Conservation (phyloP, 805 yeast species). For the Kodamaea fukazawae region DNA sequence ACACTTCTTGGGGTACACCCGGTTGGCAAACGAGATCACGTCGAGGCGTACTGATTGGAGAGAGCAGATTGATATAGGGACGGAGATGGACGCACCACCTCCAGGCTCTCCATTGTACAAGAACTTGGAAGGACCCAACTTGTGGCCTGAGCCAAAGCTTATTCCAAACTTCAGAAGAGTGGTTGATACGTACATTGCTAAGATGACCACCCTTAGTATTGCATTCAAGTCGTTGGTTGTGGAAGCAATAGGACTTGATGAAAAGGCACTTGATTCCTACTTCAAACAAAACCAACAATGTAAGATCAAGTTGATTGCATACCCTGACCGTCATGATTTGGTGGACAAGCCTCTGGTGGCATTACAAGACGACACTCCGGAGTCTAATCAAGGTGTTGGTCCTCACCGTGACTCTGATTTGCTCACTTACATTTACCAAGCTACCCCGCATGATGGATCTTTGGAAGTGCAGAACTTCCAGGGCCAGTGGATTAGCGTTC, state of each 20-base stretch:
- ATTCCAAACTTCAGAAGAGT: slow-evolving; percentile 45
- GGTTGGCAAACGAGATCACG: slow-evolving; percentile 57
- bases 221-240: slow-evolving; percentile 47
- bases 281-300: slow-evolving; percentile 52
- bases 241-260: slow-evolving; percentile 52
- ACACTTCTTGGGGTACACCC: slow-evolving; percentile 58
- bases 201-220: slow-evolving; percentile 44
- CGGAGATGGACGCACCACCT: slow-evolving; percentile 45
- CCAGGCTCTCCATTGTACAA: slow-evolving; percentile 41
- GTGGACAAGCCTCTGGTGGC: slow-evolving; percentile 21
- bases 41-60: slow-evolving; percentile 54
- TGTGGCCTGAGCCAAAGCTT: slow-evolving; percentile 45
- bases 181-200: slow-evolving; percentile 42
- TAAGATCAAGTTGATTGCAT: slow-evolving; percentile 54
- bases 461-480: slow-evolving; percentile 54
- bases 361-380: slow-evolving; percentile 24
- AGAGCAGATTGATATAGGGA: slow-evolving; percentile 61
- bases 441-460: slow-evolving; percentile 46
- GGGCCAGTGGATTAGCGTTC: slow-evolving; percentile 57
- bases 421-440: slow-evolving; percentile 59
- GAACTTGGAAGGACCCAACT: slow-evolving; percentile 56
- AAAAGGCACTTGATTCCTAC: slow-evolving; percentile 44
- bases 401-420: slow-evolving; percentile 69
- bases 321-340: slow-evolving; percentile 45
- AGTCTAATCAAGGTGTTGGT: slow-evolving; percentile 51